Conservation (phyloP, 306 rosid genomes). For the Notholithocarpus densiflorus region DNA sequence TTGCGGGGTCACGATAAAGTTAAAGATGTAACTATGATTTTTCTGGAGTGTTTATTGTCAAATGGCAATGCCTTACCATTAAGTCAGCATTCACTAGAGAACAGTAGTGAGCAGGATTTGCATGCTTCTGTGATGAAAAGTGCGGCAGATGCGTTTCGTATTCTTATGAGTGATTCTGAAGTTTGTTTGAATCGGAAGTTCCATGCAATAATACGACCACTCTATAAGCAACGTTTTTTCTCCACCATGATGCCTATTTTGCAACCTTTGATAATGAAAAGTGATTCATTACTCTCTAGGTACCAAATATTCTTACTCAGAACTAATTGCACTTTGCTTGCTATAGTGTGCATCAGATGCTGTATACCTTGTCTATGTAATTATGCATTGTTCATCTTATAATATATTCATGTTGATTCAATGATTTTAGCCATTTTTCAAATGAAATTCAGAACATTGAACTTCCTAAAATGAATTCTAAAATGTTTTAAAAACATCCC, state of each 20-base stretch:
- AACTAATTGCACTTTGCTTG: constrained; percentile 8
- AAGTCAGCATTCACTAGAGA: constrained; percentile 35
- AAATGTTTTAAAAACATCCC: background rate
- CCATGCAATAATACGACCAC: constrained; percentile 77
- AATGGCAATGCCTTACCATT: constrained; percentile 33
- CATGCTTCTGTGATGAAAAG: constrained; percentile 51
- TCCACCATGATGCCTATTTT: constrained; percentile 75
- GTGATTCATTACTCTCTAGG: constrained; percentile 65
- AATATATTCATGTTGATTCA: background rate
- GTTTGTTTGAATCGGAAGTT: constrained; percentile 68
- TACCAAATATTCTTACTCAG: constrained; percentile 25
- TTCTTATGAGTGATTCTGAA: constrained; percentile 91
- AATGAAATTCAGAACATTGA: background rate
- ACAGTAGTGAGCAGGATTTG: constrained; percentile 30
- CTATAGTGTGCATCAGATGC: background rate
- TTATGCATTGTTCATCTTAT: background rate
- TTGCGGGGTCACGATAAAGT: constrained; percentile 79
- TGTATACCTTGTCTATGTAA: background rate
- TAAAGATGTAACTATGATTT: constrained; percentile 65
- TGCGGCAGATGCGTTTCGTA: constrained; percentile 84
- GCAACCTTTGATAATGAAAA: constrained; percentile 54
- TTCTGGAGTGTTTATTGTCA: constrained; percentile 58
- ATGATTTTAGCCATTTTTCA: background rate
- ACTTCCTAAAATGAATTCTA: background rate
- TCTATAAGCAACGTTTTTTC: constrained; percentile 91